Evolutionary conservation across 2,329 filamentous ascomycete genomes (phyloP), one percentile per base, ranked within the genome.

Genomic region (Pseudogymnoascus sp.): DNA sequence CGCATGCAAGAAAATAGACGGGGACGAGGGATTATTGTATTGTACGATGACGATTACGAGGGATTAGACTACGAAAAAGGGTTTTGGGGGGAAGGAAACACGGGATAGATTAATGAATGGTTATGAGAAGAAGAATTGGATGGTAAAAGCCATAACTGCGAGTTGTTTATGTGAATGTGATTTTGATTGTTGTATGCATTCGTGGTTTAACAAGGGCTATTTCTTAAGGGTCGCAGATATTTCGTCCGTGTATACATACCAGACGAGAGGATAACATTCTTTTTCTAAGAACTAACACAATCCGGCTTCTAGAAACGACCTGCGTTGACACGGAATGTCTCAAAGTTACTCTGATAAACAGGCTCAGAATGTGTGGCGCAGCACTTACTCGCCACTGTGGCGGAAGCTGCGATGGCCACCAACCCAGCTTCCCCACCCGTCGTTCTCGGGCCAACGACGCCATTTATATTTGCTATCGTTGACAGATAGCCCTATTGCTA

Each of bases 401-500:
- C 41, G 22, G 5, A 46, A 46, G 41, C 22, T 46, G 22, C 3
- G 41, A 46, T 46, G 22, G n/a, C 22, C 3, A 6, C 37, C 37
- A 16, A n/a, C 3, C 16, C 38, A 16, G 7, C 16, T 19, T 46
- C 41, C 41, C 41, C 41, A 46, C 22, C 41, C 41, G 41, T 46
- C 41, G 41, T 46, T 46, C 41, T 46, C 41, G 41, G 41, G 41
- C 41, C 41, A 46, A 46, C 41, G 41, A 46, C 41, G 3, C 41
- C 41, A 46, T 46, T 46, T 46, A 46, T 46, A 46, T 46, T 46
- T 46, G 41, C 41, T 26, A 46, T 46, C 41, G 22, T 46, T 46
- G 41, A 46, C 41, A 46, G 41, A 46, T 46, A 46, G 41, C 41
- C 41, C 41, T 46, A 46, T 46, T 46, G 12, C 41, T 26, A 2